phyloP scores from a whole-genome alignment of 1,139 yeast species.

The Pneumocystis carinii region DNA sequence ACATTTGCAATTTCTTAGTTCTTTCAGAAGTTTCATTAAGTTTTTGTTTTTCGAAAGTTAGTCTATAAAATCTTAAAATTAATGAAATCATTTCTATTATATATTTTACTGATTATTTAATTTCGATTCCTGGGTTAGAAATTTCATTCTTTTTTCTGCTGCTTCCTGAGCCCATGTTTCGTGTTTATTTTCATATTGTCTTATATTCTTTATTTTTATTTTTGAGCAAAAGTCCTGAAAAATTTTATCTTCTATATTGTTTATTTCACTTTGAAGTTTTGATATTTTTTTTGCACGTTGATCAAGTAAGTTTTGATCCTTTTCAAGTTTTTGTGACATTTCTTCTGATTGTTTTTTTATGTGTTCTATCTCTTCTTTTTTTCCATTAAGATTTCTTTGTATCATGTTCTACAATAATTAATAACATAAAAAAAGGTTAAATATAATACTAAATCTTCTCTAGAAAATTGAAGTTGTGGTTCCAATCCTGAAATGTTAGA shows the following conservation, averaged over 20 bases:
- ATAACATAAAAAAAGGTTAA: neutral
- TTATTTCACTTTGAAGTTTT: conserved; percentile 19
- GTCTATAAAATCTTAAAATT: conserved; percentile 6
- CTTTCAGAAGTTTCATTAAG: conserved; percentile 37
- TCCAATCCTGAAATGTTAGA: conserved; percentile 45
- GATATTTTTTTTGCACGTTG: conserved; percentile 18
- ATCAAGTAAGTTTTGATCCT: neutral
- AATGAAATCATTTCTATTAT: neutral
- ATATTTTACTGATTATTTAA: conserved; percentile 35
- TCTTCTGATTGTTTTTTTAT: conserved; percentile 24
- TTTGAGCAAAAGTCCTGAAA: conserved; percentile 40
- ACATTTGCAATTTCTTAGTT: conserved; percentile 27
- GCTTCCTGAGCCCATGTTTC: conserved; percentile 47
- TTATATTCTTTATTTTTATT: conserved; percentile 37
- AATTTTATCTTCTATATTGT: conserved; percentile 22
- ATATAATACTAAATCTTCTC: conserved; percentile 29
- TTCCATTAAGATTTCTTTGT: conserved; percentile 40
- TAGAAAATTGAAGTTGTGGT: conserved; percentile 37
- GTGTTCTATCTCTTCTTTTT: conserved; percentile 40
- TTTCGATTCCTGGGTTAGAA: conserved; percentile 44
- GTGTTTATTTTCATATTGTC: conserved; percentile 53
- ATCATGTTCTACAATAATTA: conserved; percentile 23
- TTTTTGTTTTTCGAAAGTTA: conserved; percentile 49
- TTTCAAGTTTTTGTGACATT: conserved; percentile 15
- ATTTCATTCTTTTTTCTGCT: conserved; percentile 49